Conservation (phyloP, 2,329 filamentous ascomycete genomes). For the Aspergillus piperis region DNA sequence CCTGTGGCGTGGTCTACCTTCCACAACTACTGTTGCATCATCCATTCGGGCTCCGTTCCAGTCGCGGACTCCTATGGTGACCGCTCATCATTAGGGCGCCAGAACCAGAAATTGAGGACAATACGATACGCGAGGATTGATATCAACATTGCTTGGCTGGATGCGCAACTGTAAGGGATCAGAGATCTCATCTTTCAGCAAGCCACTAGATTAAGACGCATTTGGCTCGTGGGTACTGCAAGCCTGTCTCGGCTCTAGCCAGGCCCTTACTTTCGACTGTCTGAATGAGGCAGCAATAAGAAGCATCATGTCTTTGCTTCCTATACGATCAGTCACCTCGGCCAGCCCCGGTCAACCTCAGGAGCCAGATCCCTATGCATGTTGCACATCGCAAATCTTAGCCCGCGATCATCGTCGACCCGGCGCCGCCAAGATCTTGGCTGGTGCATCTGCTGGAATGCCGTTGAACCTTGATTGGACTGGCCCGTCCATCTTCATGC, state of each 20-base stretch:
- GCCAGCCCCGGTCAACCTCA: background rate
- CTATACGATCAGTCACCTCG: background rate
- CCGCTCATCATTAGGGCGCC: too few relatives aligned
- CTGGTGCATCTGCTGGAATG: slow-evolving; percentile 11
- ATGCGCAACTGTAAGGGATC: background rate
- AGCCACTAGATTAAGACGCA: background rate
- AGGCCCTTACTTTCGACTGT: too few relatives aligned
- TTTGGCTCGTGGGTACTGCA: background rate
- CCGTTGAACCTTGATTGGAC: slow-evolving; percentile 3
- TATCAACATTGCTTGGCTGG: background rate
- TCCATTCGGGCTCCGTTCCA: too few relatives aligned
- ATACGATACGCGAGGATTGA: background rate
- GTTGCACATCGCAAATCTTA: slow-evolving; percentile 7
- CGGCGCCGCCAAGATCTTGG: slow-evolving; percentile 16
- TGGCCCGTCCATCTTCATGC: slow-evolving; percentile 5
- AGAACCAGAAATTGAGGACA: background rate
- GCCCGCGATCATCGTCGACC: slow-evolving; percentile 4
- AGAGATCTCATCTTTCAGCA: background rate
- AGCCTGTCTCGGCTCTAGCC: too few relatives aligned
- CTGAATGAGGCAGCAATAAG: too few relatives aligned
- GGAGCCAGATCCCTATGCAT: background rate
- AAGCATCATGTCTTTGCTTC: too few relatives aligned
- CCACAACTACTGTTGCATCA: background rate
- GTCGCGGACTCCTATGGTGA: too few relatives aligned
- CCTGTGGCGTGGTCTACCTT: background rate